Conservation (phyloP, 768 basidiomycete genomes). For the Xanthoconium purpureum region DNA sequence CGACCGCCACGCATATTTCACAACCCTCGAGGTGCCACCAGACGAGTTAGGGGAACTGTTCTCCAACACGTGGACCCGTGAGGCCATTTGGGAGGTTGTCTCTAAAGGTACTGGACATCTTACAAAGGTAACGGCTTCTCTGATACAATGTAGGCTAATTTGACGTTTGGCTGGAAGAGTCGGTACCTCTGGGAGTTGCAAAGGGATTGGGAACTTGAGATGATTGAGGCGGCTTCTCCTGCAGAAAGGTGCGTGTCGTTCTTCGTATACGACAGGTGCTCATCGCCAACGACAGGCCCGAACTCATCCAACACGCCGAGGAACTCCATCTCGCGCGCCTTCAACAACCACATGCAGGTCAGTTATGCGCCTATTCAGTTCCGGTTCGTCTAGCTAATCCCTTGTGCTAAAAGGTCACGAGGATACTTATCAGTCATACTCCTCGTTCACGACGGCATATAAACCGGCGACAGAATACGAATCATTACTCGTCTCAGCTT, state of each 20-base stretch:
- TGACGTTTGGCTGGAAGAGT: constrained; percentile 45
- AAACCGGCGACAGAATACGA: constrained; percentile 79
- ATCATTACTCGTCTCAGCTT: constrained; percentile 67
- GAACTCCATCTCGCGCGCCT: constrained; percentile 63
- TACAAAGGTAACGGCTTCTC: constrained; percentile 46
- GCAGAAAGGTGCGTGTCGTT: constrained; percentile 43
- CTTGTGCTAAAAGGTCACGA: constrained; percentile 58
- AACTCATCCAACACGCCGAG: constrained; percentile 52
- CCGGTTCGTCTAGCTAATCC: neutral
- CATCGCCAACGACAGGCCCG: constrained; percentile 32
- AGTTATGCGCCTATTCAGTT: constrained; percentile 3
- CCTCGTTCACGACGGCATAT: constrained; percentile 81
- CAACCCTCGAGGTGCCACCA: constrained; percentile 39
- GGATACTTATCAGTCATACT: constrained; percentile 81
- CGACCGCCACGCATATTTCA: constrained; percentile 36
- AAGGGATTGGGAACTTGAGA: constrained; percentile 71
- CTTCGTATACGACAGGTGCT: neutral
- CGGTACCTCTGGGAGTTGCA: constrained; percentile 67
- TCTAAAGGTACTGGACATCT: constrained; percentile 59
- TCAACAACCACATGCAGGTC: constrained; percentile 74
- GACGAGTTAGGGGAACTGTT: constrained; percentile 57
- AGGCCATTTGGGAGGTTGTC: constrained; percentile 52
- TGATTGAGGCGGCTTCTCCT: constrained; percentile 47
- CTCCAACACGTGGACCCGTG: constrained; percentile 58
- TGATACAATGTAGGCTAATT: constrained; percentile 6